Base-by-base conservation (phyloP, 2,329 filamentous ascomycete species). In the Verticillium nubilum region DNA sequence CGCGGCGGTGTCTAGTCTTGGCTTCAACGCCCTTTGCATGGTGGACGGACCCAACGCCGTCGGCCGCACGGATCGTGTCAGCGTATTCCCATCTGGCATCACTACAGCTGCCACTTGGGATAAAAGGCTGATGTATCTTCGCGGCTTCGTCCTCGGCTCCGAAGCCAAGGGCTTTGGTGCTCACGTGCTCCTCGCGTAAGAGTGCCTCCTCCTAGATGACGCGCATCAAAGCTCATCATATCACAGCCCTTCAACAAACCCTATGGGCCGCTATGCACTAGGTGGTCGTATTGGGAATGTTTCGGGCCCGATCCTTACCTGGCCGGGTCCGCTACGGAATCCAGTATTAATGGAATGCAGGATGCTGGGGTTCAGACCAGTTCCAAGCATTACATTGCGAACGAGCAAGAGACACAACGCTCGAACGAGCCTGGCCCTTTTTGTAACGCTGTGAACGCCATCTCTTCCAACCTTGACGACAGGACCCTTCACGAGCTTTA, bases 401-500 rank as follows among this genome's bases (percentile, higher is more conserved):
- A 84, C 64, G 81, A 84, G 66, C 81, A 84, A 67, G 81, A 84
- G 67, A 78, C 94, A 79, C 93, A 84, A 67, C 79, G 81, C 67
- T 86, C 82, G 79, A 82, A 81, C 29, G 29, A 31, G 9, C 29
- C 29, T 31, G 29, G 13, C 13, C 25, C 84, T 70, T 69, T 82
- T 25, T 65, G 58, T 83, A 89, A 72, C 84, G 6, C 47, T 5
- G 19, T 35, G 5, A 77, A 83, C 55, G 78, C 76, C 6, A 78
- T 82, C 27, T 31, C 2, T 12, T 15, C 35, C 27, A 23, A 28
- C 52, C 13, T 54, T 27, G 76, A 92, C 63, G 90, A 92, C 68
- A 81, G 89, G 29, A 86, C 88, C 0, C 70, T 87, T 13, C 77
- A 93, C 67, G 90, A 94, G 71, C 76, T 96, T 1, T 96, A 96